These are phyloP conservation scores for Scutellaria galericulata DNA, from an alignment of 257 asterid genomes.

Conservation along the genomic window DNA sequence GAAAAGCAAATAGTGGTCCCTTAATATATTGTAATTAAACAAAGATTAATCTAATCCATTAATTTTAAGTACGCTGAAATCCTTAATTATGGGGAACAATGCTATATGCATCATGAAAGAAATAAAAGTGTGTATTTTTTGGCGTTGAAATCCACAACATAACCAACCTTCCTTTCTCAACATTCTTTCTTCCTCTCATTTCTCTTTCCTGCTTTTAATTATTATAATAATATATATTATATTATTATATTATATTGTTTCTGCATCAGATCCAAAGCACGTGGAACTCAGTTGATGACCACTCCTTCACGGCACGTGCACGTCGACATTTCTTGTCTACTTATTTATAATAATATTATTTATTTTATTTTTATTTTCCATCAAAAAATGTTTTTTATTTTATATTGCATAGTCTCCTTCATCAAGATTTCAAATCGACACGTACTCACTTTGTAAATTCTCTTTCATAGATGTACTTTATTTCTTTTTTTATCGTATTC, in stretches of 20 bases:
- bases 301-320: slow-evolving; percentile 78
- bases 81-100: slow-evolving; percentile 10
- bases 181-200: slow-evolving; percentile 9
- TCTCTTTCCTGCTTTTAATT: background rate
- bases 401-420: too few species aligned
- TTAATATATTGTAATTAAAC: background rate
- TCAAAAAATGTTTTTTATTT: too few species aligned
- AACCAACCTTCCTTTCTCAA: slow-evolving; percentile 29
- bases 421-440: too few species aligned
- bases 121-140: background rate
- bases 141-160: slow-evolving; percentile 39
- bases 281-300: slow-evolving; percentile 62
- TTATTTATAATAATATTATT: background rate
- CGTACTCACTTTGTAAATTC: too few species aligned
- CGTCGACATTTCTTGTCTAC: slow-evolving; percentile 37
- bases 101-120: background rate
- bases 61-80: background rate
- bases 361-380: background rate
- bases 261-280: slow-evolving; percentile 93
- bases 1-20: slow-evolving; percentile 23
- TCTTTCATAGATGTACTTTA: too few species aligned
- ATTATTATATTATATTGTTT: background rate
- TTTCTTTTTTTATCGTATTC: too few species aligned
- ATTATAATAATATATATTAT: background rate
- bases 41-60: slow-evolving; percentile 10